Conservation (phyloP, 768 basidiomycete species). For the Rhodosporidiobolus sp. region DNA sequence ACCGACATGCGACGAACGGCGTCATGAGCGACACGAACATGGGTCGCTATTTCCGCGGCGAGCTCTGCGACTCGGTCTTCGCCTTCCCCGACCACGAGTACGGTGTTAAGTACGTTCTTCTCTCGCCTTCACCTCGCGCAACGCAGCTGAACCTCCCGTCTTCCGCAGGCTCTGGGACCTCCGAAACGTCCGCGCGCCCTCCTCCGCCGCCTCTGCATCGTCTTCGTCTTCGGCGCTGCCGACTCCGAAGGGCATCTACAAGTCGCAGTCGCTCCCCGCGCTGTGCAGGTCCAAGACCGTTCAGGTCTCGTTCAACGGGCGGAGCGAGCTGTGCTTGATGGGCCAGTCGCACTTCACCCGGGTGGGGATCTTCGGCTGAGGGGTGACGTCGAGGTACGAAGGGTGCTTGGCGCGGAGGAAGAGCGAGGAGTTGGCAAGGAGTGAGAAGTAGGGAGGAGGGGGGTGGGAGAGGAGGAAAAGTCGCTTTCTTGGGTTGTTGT, state of each 20-base stretch:
- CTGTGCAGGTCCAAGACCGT: conserved; percentile 21
- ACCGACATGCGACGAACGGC: conserved; percentile 2
- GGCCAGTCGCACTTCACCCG: conserved; percentile 16
- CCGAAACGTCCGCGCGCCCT: conserved; percentile 9
- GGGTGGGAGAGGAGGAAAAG: too few species aligned
- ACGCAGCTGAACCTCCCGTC: neutral
- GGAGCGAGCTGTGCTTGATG: conserved; percentile 28
- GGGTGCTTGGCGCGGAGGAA: too few species aligned
- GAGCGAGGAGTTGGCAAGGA: too few species aligned
- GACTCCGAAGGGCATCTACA: neutral
- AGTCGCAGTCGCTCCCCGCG: conserved; percentile 7
- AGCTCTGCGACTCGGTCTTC: conserved; percentile 18
- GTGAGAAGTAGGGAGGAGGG: too few species aligned
- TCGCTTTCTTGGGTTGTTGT: too few species aligned
- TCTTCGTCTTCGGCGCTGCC: neutral
- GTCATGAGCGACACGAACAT: conserved; percentile 9
- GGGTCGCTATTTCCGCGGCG: conserved; percentile 25
- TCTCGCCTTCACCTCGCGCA: neutral
- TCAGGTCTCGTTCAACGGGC: conserved; percentile 4
- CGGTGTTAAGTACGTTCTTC: conserved; percentile 24
- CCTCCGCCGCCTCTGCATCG: neutral
- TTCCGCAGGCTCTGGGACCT: conserved; percentile 29
- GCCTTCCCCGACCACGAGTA: conserved; percentile 24
- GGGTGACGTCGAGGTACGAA: too few species aligned
- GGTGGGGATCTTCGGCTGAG: conserved; percentile 13